phyloP scores from a whole-genome alignment of 1,139 yeast genomes.

The Yamadazyma kanchanaburiensis region DNA sequence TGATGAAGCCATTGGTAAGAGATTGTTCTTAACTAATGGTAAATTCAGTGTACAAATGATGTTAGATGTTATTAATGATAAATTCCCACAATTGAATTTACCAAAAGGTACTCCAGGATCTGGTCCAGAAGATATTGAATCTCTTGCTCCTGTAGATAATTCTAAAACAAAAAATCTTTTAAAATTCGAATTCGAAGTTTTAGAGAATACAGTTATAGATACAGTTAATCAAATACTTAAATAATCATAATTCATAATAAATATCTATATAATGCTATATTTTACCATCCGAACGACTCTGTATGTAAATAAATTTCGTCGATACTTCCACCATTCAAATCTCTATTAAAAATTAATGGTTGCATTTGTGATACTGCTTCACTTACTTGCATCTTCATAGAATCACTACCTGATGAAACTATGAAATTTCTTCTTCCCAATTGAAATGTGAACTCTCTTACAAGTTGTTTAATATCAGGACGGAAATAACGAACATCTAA shows the following conservation, averaged over 20 bases:
- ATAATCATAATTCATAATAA: background rate
- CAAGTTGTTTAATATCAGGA: conserved; percentile 27
- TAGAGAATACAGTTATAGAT: conserved; percentile 34
- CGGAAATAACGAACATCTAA: conserved; percentile 24
- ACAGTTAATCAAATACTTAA: conserved; percentile 36
- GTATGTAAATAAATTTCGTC: conserved; percentile 58
- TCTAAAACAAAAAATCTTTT: conserved; percentile 24
- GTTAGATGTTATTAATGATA: conserved; percentile 27
- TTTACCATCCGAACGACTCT: conserved; percentile 57
- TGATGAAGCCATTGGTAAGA: conserved; percentile 20
- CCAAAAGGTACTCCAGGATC: conserved; percentile 28
- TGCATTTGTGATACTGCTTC: conserved; percentile 40
- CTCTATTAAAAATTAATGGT: conserved; percentile 28
- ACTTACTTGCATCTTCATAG: conserved; percentile 43
- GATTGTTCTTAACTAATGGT: conserved; percentile 26
- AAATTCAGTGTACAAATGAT: conserved; percentile 30
- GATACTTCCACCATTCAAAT: conserved; percentile 21
- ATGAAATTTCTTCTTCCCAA: conserved; percentile 42
- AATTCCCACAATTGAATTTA: conserved; percentile 25
- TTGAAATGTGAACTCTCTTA: conserved; percentile 15
- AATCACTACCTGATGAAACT: conserved; percentile 50
- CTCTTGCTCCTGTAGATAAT: conserved; percentile 19
- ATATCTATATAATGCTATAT: background rate
- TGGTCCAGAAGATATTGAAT: conserved; percentile 17
- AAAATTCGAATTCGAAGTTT: conserved; percentile 24